Conservation (phyloP, 2,329 filamentous ascomycete species). For the Pyrenochaeta sp. region DNA sequence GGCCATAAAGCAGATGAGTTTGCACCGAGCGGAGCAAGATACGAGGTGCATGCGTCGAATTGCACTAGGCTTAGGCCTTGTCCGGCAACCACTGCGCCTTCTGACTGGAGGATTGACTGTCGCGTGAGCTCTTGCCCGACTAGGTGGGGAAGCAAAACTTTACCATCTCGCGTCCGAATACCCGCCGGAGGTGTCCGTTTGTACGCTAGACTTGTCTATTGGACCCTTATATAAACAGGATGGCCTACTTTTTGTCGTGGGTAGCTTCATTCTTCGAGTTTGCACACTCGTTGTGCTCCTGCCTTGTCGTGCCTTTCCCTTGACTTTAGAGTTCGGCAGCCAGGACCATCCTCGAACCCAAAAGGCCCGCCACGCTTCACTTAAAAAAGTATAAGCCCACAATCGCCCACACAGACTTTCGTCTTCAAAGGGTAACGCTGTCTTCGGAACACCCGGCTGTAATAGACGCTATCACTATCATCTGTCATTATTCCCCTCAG, state of each 20-base stretch:
- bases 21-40: constrained; percentile 2
- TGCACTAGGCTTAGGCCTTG: constrained; percentile 11
- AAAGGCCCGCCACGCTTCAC: neutral
- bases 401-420: constrained; percentile 1
- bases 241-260: constrained; percentile 1
- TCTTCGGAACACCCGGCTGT: constrained; percentile 24
- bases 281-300: constrained; percentile 10
- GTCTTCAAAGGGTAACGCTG: constrained; percentile 1
- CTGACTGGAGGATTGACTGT: constrained; percentile 20
- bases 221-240: constrained; percentile 30
- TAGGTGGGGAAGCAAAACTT: constrained; percentile 23
- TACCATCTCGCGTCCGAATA: constrained; percentile 17
- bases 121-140: constrained; percentile 22
- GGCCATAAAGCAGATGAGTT: neutral
- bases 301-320: constrained; percentile 2
- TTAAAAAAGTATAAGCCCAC: neutral
- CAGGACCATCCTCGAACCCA: neutral
- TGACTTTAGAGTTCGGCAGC: constrained; percentile 3
- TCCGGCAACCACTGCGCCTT: too few relatives aligned
- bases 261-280: constrained; percentile 14
- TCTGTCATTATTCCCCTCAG: constrained; percentile 12
- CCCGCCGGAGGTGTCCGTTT: constrained; percentile 27
- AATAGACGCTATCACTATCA: constrained; percentile 16
- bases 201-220: constrained; percentile 32
- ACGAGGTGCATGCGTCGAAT: neutral